These are phyloP conservation scores for Phaeoacremonium minimum DNA, from an alignment of 2,329 filamentous ascomycete genomes.

Conservation along the genomic window DNA sequence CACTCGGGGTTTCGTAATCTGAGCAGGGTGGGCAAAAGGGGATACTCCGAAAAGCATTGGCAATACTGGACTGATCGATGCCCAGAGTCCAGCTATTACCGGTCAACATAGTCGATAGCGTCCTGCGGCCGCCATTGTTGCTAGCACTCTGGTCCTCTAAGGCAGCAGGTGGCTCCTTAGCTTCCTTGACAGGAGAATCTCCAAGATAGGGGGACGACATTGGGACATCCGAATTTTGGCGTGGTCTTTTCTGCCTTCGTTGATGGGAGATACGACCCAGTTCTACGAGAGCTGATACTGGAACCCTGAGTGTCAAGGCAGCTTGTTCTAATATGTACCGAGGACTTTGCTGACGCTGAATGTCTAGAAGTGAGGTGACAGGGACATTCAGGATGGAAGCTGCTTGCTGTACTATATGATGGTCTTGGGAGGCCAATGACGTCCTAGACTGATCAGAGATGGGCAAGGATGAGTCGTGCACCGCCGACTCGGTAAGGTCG, in stretches of 20 bases:
- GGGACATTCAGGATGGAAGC: not conserved
- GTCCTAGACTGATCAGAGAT: not conserved
- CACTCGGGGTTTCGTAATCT: not conserved
- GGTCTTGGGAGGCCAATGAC: not conserved
- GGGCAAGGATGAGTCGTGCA: slow-evolving; percentile 21
- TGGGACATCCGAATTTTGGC: not conserved
- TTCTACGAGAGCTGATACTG: slow-evolving; percentile 12
- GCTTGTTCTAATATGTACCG: slow-evolving; percentile 17
- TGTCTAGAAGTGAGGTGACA: slow-evolving; percentile 12
- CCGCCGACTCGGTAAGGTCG: slow-evolving; percentile 26
- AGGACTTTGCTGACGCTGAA: slow-evolving; percentile 5
- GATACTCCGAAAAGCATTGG: too few species aligned
- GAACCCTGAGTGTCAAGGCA: slow-evolving; percentile 12
- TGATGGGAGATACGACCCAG: slow-evolving; percentile 11
- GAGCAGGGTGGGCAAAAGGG: not conserved
- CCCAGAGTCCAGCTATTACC: too few species aligned
- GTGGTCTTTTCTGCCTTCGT: slow-evolving; percentile 2
- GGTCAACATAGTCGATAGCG: too few species aligned
- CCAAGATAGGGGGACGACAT: not conserved
- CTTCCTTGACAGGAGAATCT: not conserved
- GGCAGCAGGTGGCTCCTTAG: too few species aligned
- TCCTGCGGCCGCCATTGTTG: too few species aligned
- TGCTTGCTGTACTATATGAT: not conserved
- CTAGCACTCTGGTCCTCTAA: too few species aligned
- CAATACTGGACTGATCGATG: too few species aligned